Base-by-base conservation (phyloP, 495 filamentous ascomycete genomes). In the Aspergillus leporis region DNA sequence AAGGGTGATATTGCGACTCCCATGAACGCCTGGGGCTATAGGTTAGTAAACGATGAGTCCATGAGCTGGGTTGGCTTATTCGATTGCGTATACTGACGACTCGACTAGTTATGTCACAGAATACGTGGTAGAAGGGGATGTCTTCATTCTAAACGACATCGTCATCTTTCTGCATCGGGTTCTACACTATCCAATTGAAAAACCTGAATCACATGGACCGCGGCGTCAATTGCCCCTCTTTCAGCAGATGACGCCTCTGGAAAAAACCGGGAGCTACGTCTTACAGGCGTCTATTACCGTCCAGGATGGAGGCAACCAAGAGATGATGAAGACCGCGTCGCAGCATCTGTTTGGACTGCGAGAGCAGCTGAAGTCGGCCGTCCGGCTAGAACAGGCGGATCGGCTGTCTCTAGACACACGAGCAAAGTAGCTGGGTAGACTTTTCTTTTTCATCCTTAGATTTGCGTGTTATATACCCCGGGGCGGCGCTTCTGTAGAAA, bases 381-480 rank as follows among this genome's bases (percentile, higher is more conserved):
- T 90, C 47, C 84, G 85, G 30, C 71, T 91, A 55, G 79, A 85
- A 53, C 76, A 82, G 51, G 85, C 80, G 5, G 87, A 90, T 69
- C 75, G 88, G 46, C 67, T 90, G 58, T 77, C 83, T 19, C 61
- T 90, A 55, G 88, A 90, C 72, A 88, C 87, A 0, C 77, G 87
- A 54, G 84, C 86, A 19, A 79, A 79, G 65, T 78, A 73, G 52
- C 51, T 41, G 36, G 52, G 19, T 53, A 28, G 32, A 54, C 16
- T 47, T 59, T 34, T 21, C 36, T 50, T 56, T 56, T 31, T 58
- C 22, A 9, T 47, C 16, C 21, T n/a, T 34, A 18, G 48, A 50
- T 60, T 53, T 13, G 34, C 38, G 47, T 57, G 54, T 47, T 61
- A 25, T 63, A 65, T 68, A 65, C 66, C 62, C 62, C 58, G 51